Evolutionary conservation across 2,329 filamentous ascomycete species (phyloP), one percentile per base, ranked within the genome.

Genomic region (Colletotrichum spaethianum): DNA sequence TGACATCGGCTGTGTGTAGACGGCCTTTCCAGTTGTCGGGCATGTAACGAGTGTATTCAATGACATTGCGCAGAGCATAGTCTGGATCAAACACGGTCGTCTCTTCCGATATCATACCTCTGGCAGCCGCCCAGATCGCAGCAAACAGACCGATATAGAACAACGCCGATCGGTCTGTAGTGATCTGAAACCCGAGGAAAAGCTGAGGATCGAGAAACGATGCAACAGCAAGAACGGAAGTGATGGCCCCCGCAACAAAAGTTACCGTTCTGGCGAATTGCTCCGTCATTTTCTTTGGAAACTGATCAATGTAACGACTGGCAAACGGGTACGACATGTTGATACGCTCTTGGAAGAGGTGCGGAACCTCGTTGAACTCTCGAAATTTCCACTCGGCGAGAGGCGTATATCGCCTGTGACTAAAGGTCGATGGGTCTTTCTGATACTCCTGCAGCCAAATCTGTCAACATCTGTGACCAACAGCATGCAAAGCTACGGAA

Each of bases 371-470:
- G 78, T 99, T 99, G 87, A 98, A 99, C 80, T 98, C 96, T 59
- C 96, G 92, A 74, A 99, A 98, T 78, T 98, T 98, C 96, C 96
- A 99, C 80, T 98, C 93, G 0, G 96, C 96, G 62, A 98, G 89
- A 1, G 95, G 94, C 0, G 96, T 98, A 79, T 98, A 99, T 75
- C 95, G 92, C 50, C 96, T 91, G 20, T 94, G 93, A n/a, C 94
- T 93, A 46, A 98, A 89, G 74, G 95, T 92, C 0, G 94, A 91
- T 0, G 94, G 96, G 74, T 98, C 97, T 78, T 95, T 97, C 82
- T 98, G 95, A 79, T 97, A 98, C 85, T 99, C 96, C 93, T 94
- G 72, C 3, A 53, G n/a, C 23, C 18, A 26, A 40, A 12, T 28
- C 31, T 18, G 48, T 62, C 50, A 64, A 53, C 31, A n/a, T 31